Base-by-base conservation (phyloP, 225 moss, liverwort and hornwort genomes). In the Takakia lepidozioides region DNA sequence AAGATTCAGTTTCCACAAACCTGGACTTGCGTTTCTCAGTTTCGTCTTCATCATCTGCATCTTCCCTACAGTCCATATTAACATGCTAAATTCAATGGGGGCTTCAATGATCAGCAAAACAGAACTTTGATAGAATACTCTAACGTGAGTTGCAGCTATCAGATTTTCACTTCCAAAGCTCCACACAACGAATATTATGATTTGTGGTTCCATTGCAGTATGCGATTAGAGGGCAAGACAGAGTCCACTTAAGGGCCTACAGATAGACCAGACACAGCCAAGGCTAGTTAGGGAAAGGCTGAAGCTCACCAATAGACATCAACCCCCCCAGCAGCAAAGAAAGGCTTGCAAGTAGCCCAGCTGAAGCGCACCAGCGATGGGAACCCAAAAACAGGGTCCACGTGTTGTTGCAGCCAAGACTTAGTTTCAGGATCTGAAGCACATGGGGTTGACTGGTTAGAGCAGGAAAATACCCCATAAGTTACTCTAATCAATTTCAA, bases 301-400 rank as follows among this genome's bases (percentile, higher is more conserved):
- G 39, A 48, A 46, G 30, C 75, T 57, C 60, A 86, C 86, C 86
- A 87, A 65, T 60, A 80, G 25, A 80, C 63, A 65, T 80, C 73
- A 32, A 87, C 73, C 34, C 86, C 86, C 42, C 75, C 76, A 27
- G 70, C 73, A 36, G 83, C 38, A 43, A 87, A 51, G 16, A 76
- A 58, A 24, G 83, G 58, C 41, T 65, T 73, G 68, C 86, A 83
- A 29, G 86, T 87, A 36, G 83, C 65, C 86, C 86, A 87, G 64
- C 86, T 87, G 58, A 87, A 87, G 29, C 86, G 86, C 30, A 87
- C 86, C 36, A 87, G 68, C 51, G 86, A 80, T 22, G 86, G 86
- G 35, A 87, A 87, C 53, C 86, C 86, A 66, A 87, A 87, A 9
- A 87, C 76, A 28, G 83, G 76, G 54, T 83, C 67, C 48, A 60